These are phyloP conservation scores for Diversispora eburnea DNA, from an alignment of 192 early-diverging fungal species.

Conservation along the genomic window DNA sequence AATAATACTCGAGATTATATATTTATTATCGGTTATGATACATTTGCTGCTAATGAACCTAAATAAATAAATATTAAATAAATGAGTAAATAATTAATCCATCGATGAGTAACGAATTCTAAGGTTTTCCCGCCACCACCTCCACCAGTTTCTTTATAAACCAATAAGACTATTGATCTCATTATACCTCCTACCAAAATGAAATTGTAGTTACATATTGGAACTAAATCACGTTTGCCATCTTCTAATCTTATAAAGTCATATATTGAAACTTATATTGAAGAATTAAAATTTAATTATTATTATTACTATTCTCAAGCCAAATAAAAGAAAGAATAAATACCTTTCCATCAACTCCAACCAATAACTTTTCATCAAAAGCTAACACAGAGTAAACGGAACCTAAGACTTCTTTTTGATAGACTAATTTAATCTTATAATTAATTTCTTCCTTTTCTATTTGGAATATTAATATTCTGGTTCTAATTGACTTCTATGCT, in stretches of 20 bases:
- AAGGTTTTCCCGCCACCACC: too few species aligned
- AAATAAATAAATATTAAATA: background rate
- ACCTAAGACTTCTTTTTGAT: constrained; percentile 51
- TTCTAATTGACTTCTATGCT: too few species aligned
- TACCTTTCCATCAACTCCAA: constrained; percentile 65
- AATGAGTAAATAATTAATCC: too few species aligned
- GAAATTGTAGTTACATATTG: constrained; percentile 40
- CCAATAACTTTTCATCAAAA: constrained; percentile 63
- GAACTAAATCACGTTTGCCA: constrained; percentile 18
- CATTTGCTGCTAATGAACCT: constrained; percentile 76
- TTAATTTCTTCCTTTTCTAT: too few species aligned
- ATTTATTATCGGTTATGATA: constrained; percentile 56
- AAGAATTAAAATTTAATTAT: background rate
- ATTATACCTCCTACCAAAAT: constrained; percentile 83
- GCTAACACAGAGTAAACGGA: constrained; percentile 59
- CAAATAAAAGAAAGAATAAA: background rate
- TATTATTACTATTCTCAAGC: too few species aligned
- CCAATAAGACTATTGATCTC: constrained; percentile 66
- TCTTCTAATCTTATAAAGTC: constrained; percentile 10
- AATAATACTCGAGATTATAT: constrained; percentile 57
- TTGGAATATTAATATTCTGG: constrained; percentile 53
- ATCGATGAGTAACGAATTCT: constrained; percentile 54
- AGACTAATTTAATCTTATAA: constrained; percentile 52
- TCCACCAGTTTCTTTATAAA: constrained; percentile 37
- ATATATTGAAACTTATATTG: constrained; percentile 32